Evolutionary conservation across 2,329 filamentous ascomycete species (phyloP).

Genomic region (Aureobasidium lini): DNA sequence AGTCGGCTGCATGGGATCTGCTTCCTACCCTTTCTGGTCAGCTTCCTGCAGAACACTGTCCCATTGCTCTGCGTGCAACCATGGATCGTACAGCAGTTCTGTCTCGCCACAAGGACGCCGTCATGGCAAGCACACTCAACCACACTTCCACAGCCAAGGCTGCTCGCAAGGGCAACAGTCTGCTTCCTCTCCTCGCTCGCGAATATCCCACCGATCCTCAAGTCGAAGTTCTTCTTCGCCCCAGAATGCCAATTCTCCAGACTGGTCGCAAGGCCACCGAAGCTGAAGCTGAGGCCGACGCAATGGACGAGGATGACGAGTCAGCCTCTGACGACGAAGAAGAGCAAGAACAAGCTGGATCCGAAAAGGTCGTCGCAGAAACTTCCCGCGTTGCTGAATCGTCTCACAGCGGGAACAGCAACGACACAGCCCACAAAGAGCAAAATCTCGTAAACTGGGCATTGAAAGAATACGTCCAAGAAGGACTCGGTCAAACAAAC

Average conservation of each 20-base stretch:
- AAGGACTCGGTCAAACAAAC: background rate
- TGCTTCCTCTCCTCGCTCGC: constrained; percentile 70
- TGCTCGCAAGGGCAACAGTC: constrained; percentile 50
- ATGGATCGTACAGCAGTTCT: constrained; percentile 78
- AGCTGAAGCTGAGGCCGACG: constrained; percentile 18
- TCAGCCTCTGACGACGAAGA: background rate
- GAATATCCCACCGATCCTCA: constrained; percentile 55
- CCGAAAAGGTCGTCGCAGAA: background rate
- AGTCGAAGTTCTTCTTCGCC: constrained; percentile 63
- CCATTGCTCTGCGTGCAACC: constrained; percentile 63
- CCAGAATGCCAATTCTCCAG: constrained; percentile 39
- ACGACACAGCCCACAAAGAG: background rate
- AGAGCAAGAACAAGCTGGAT: background rate
- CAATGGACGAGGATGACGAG: constrained; percentile 13
- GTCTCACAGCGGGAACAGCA: background rate
- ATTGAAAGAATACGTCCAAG: constrained; percentile 1
- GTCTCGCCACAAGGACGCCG: constrained; percentile 58
- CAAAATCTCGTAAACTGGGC: constrained; percentile 7
- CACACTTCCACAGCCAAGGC: constrained; percentile 56
- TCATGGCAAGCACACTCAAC: constrained; percentile 77
- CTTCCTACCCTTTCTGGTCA: constrained; percentile 54
- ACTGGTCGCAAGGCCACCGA: constrained; percentile 15
- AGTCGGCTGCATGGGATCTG: constrained; percentile 52
- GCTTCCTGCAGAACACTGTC: constrained; percentile 59
- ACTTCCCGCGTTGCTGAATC: background rate